Percentiles rank a stretch among this genome's conserved stretches.
These are phyloP conservation scores for Cryptococcus deneoformans DNA, from an alignment of 1,284 basidiomycete genomes.

Conservation along the genomic window DNA sequence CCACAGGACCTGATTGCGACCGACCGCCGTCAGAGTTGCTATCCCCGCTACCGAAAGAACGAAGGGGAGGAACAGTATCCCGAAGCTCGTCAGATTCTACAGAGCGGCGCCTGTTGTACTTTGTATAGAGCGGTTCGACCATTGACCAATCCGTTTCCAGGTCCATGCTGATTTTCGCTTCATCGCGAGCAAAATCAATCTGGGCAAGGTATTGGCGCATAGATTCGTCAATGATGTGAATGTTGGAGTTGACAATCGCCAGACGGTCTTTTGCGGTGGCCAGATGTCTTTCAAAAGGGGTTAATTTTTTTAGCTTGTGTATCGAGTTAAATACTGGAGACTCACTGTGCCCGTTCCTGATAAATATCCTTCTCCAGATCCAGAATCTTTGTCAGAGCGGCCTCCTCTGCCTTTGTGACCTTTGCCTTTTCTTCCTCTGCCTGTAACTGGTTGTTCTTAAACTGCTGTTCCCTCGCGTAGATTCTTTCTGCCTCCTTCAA, in stretches of 20 bases:
- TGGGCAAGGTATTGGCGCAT: constrained; percentile 30
- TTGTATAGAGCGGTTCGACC: constrained; percentile 15
- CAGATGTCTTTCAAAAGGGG: constrained; percentile 3
- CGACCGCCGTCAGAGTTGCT: constrained; percentile 8
- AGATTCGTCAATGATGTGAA: constrained; percentile 19
- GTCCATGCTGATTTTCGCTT: constrained; percentile 25
- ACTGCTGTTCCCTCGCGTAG: constrained; percentile 20
- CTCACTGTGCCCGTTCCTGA: constrained; percentile 20
- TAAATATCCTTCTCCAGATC: constrained; percentile 29
- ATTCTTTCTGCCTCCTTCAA: constrained; percentile 16
- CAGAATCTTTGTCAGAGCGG: constrained; percentile 16
- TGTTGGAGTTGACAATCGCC: constrained; percentile 11
- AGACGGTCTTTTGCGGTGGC: constrained; percentile 12
- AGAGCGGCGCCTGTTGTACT: constrained; percentile 5
- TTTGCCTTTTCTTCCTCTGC: constrained; percentile 9
- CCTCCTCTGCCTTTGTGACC: constrained; percentile 16
- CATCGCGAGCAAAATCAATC: constrained; percentile 27
- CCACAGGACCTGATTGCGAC: not conserved
- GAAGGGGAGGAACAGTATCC: constrained; percentile 9
- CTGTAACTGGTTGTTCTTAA: constrained; percentile 18
- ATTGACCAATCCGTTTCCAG: constrained; percentile 25
- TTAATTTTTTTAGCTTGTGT: not conserved
- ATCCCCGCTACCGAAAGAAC: constrained; percentile 7
- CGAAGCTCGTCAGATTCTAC: constrained; percentile 6
- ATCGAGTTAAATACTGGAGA: not conserved